Percentiles rank a stretch among this genome's conserved stretches.
These are phyloP conservation scores for Pleurotus citrinopileatus DNA, from an alignment of 768 basidiomycete genomes.

Conservation along the genomic window DNA sequence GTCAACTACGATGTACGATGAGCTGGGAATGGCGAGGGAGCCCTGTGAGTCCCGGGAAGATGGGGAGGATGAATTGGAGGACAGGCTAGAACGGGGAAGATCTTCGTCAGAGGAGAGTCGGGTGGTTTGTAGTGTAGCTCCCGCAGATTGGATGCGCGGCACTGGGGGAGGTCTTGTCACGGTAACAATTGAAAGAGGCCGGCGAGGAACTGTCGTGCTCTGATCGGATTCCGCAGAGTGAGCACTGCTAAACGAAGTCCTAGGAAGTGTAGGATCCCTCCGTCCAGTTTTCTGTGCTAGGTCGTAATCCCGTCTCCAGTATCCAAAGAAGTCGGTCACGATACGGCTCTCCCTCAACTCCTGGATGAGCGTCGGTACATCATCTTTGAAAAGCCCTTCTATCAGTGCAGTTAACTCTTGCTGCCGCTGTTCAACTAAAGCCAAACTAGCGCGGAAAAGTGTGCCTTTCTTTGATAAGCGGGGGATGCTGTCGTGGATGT, in stretches of 20 bases:
- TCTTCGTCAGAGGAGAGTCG: slow-evolving; percentile 3
- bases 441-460: slow-evolving; percentile 68
- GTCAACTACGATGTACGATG: slow-evolving; percentile 32
- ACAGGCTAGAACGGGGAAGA: slow-evolving; percentile 5
- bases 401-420: slow-evolving; percentile 60
- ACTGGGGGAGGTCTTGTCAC: background rate
- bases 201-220: background rate
- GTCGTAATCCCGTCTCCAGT: slow-evolving; percentile 74
- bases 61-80: background rate
- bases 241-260: background rate
- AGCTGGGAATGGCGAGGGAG: slow-evolving; percentile 20
- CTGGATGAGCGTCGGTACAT: slow-evolving; percentile 61
- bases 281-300: slow-evolving; percentile 38
- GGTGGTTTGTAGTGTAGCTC: background rate
- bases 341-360: slow-evolving; percentile 58
- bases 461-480: slow-evolving; percentile 68
- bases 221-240: slow-evolving; percentile 11
- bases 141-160: background rate
- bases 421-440: slow-evolving; percentile 61
- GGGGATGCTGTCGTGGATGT: slow-evolving; percentile 67
- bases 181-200: background rate
- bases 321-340: slow-evolving; percentile 76
- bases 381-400: slow-evolving; percentile 52
- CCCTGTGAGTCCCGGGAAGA: slow-evolving; percentile 21
- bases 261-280: slow-evolving; percentile 7